Evolutionary conservation across 108 stramenopile species (phyloP).

Genomic region (Skeletonema menzelii): DNA sequence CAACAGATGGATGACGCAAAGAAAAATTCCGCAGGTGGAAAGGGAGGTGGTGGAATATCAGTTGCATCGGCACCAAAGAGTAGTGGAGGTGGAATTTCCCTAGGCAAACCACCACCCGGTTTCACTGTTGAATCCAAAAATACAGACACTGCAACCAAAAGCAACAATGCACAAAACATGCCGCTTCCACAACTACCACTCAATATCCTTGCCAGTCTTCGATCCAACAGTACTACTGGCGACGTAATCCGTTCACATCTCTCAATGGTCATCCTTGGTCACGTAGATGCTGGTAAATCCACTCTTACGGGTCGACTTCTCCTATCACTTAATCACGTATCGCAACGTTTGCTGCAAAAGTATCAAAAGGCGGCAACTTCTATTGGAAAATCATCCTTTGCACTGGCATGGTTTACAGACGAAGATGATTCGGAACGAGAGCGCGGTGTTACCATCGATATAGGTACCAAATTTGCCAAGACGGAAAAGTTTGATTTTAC

Average conservation of each 20-base stretch:
- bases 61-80: constrained; percentile 1
- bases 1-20: background rate
- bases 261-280: constrained; percentile 48
- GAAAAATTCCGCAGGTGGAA: background rate
- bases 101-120: constrained; percentile 20
- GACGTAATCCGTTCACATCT: constrained; percentile 31
- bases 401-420: constrained; percentile 80
- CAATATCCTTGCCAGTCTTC: constrained; percentile 26
- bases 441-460: constrained; percentile 80
- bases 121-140: constrained; percentile 16
- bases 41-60: constrained; percentile 11
- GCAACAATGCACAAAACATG: constrained; percentile 5
- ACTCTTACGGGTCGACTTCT: constrained; percentile 79
- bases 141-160: background rate
- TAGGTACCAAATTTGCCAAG: constrained; percentile 53
- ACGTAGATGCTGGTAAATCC: constrained; percentile 85
- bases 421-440: constrained; percentile 67
- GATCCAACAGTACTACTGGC: background rate
- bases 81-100: background rate
- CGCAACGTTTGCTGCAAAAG: constrained; percentile 56
- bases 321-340: constrained; percentile 58
- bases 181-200: constrained; percentile 12
- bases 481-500: constrained; percentile 39
- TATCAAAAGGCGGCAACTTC: constrained; percentile 56
- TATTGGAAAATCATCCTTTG: constrained; percentile 76